These are phyloP conservation scores for Alternaria viburni DNA, from an alignment of 2,329 filamentous ascomycete genomes.

Conservation along the genomic window DNA sequence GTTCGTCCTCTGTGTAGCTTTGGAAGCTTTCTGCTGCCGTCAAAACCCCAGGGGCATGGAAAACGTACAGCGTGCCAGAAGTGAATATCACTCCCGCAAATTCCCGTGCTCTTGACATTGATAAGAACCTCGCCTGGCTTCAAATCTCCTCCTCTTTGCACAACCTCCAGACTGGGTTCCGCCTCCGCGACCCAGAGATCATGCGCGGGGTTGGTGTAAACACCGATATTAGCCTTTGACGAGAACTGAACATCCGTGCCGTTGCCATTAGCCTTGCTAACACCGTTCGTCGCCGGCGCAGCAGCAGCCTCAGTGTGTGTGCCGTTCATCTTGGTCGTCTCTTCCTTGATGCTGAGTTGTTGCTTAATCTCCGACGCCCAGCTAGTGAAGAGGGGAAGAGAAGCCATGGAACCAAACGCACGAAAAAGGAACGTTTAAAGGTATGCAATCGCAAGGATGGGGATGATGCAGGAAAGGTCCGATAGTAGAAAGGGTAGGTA, in stretches of 20 bases:
- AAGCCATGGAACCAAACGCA: neutral
- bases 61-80: slow-evolving; percentile 82
- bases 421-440: neutral
- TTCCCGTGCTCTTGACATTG: slow-evolving; percentile 91
- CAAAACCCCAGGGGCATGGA: no score
- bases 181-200: slow-evolving; percentile 88
- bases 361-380: slow-evolving; percentile 1
- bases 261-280: slow-evolving; percentile 1
- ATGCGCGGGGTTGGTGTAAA: slow-evolving; percentile 93
- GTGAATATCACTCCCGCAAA: slow-evolving; percentile 95
- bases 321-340: slow-evolving; percentile 1
- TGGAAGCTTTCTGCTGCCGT: no score
- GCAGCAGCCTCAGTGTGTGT: slow-evolving; percentile 1
- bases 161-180: slow-evolving; percentile 75
- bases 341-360: neutral
- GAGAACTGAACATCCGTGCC: slow-evolving; percentile 52
- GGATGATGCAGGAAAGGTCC: neutral
- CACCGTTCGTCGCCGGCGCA: neutral
- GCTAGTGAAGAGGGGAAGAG: slow-evolving; percentile 3
- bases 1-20: neutral
- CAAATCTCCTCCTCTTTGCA: slow-evolving; percentile 71
- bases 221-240: slow-evolving; percentile 87
- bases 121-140: slow-evolving; percentile 85
- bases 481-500: neutral
- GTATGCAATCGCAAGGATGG: neutral